Evolutionary conservation across 2,329 filamentous ascomycete genomes (phyloP).

Genomic region (Sporothrix curviconia): DNA sequence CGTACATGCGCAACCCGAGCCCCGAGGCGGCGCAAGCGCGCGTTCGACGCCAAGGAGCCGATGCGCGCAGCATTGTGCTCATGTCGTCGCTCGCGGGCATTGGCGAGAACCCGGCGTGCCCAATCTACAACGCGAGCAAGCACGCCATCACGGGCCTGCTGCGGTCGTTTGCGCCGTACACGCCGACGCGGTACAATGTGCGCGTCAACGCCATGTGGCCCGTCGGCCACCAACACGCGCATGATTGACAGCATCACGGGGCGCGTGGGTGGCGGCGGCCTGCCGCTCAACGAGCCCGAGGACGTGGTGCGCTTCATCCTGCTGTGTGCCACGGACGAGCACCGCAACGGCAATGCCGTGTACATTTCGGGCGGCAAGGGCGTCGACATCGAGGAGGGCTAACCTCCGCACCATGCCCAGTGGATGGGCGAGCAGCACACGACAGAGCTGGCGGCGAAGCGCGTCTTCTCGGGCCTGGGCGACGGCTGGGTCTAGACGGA

Average conservation of each 20-base stretch:
- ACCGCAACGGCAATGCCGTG: constrained; percentile 24
- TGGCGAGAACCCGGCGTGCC: constrained; percentile 38
- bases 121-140: constrained; percentile 41
- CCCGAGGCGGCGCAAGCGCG: neutral
- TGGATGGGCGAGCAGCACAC: constrained; percentile 27
- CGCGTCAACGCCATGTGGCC: constrained; percentile 40
- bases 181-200: constrained; percentile 29
- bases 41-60: neutral
- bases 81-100: constrained; percentile 39
- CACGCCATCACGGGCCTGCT: constrained; percentile 46
- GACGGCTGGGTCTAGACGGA: constrained; percentile 11
- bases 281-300: constrained; percentile 36
- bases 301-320: constrained; percentile 37
- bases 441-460: constrained; percentile 17
- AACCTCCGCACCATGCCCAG: constrained; percentile 19
- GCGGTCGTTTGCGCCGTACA: constrained; percentile 34
- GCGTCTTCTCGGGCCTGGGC: constrained; percentile 1
- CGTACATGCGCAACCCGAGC: constrained; percentile 36
- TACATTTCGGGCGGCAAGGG: constrained; percentile 23
- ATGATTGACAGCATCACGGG: constrained; percentile 34
- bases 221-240: constrained; percentile 41
- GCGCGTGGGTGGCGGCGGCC: constrained; percentile 31
- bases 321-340: constrained; percentile 30
- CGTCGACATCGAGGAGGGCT: constrained; percentile 25
- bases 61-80: constrained; percentile 24